phyloP scores from a whole-genome alignment of 2,329 filamentous ascomycete species.

The Arachnopeziza araneosa region DNA sequence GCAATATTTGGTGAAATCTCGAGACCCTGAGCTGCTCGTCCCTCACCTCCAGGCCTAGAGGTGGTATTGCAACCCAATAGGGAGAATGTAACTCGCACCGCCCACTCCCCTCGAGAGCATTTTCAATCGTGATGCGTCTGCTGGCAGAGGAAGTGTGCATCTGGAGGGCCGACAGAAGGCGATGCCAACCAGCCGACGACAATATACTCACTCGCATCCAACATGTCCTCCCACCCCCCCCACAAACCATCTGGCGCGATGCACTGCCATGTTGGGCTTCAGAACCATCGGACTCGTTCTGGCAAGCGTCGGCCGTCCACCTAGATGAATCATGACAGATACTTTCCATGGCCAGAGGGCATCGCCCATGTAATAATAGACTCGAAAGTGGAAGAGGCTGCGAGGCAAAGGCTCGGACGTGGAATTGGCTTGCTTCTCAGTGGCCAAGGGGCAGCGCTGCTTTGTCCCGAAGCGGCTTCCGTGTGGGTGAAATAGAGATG shows the following conservation, averaged over 20 bases:
- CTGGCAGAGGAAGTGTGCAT: background rate
- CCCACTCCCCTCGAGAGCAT: background rate
- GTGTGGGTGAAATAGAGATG: slow-evolving; percentile 10
- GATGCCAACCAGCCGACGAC: background rate
- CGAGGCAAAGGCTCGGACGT: background rate
- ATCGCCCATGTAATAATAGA: background rate
- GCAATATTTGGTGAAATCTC: background rate
- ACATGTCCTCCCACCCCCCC: background rate
- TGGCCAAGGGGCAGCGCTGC: slow-evolving; percentile 5
- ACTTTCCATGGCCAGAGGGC: background rate
- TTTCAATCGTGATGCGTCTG: background rate
- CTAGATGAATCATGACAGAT: no score
- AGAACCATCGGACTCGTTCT: no score
- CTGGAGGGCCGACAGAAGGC: background rate
- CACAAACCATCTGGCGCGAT: background rate
- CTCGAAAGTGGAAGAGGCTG: background rate
- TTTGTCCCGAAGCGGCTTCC: background rate
- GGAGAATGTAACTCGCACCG: background rate
- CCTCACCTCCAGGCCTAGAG: background rate
- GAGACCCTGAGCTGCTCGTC: background rate
- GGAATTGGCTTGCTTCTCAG: background rate
- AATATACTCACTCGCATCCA: background rate
- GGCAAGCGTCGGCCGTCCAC: no score
- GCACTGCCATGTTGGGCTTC: no score
- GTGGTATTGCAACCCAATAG: background rate